Evolutionary conservation across 495 filamentous ascomycete species (phyloP).

Genomic region (Hyaloscypha hepaticicola): DNA sequence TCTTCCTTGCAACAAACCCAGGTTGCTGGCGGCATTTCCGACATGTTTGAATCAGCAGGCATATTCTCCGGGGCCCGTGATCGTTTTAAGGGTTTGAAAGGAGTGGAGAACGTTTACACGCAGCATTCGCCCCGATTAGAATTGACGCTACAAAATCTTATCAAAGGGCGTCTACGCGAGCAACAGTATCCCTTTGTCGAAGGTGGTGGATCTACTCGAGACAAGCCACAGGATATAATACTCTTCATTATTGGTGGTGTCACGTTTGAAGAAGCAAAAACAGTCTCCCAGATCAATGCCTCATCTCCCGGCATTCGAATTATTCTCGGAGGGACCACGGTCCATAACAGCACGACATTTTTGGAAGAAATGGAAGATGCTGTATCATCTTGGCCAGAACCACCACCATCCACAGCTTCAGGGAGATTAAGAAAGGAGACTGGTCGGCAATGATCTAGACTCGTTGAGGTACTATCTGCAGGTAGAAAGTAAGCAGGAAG

Average conservation of each 20-base stretch:
- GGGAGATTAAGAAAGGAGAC: conserved; percentile 69
- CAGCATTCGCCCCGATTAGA: conserved; percentile 92
- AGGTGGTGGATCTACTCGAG: conserved; percentile 74
- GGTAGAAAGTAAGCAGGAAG: background rate
- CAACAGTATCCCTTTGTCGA: conserved; percentile 91
- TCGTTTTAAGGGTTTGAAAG: conserved; percentile 92
- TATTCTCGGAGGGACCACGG: conserved; percentile 78
- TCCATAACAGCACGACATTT: conserved; percentile 86
- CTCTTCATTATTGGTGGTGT: conserved; percentile 91
- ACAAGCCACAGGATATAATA: conserved; percentile 95
- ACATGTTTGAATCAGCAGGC: conserved; percentile 87
- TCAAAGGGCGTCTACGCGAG: conserved; percentile 84
- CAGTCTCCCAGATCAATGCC: conserved; percentile 88
- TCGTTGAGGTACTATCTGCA: background rate
- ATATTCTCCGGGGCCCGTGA: conserved; percentile 88
- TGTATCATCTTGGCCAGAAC: conserved; percentile 77
- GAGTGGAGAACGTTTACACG: conserved; percentile 97
- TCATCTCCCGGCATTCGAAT: conserved; percentile 84
- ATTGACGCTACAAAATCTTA: conserved; percentile 82
- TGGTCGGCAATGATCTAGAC: conserved; percentile 41
- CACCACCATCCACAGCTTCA: conserved; percentile 63
- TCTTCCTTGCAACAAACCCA: conserved; percentile 74
- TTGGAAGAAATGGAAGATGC: conserved; percentile 83
- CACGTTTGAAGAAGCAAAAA: conserved; percentile 96
- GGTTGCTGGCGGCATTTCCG: conserved; percentile 71